A percentile compares a stretch with the other conserved stretches of the same genome.
Conservation (phyloP, 1,139 yeast genomes). For the Pichia sp. region DNA sequence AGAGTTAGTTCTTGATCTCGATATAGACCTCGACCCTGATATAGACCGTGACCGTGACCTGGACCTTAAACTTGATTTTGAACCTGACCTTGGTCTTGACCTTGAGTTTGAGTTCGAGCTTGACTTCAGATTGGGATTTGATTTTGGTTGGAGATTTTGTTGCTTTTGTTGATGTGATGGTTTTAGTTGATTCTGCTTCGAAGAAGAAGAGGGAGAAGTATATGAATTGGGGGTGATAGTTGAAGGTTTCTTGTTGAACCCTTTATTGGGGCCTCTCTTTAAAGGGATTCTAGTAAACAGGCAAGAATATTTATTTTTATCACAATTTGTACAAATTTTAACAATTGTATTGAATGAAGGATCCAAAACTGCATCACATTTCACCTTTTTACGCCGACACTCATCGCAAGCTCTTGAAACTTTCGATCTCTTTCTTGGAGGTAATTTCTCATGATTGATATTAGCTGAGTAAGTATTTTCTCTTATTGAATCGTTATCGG, state of each 20-base stretch:
- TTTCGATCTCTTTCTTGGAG: slow-evolving; percentile 47
- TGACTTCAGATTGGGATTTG: no score
- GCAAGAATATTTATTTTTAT: slow-evolving; percentile 47
- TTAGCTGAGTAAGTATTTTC: neutral
- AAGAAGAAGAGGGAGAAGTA: slow-evolving; percentile 21
- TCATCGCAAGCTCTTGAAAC: slow-evolving; percentile 65
- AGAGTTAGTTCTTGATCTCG: slow-evolving; percentile 7
- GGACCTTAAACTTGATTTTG: no score
- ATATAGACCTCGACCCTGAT: no score
- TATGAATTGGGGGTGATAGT: neutral
- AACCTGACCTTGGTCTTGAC: no score
- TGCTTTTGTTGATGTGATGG: no score
- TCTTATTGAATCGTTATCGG: slow-evolving; percentile 1
- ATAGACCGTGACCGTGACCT: no score
- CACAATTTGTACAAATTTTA: slow-evolving; percentile 50
- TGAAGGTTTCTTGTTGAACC: slow-evolving; percentile 39
- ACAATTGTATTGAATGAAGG: slow-evolving; percentile 37
- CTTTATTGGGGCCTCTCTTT: slow-evolving; percentile 74
- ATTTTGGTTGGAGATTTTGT: no score
- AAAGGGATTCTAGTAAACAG: slow-evolving; percentile 62
- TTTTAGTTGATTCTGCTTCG: slow-evolving; percentile 17
- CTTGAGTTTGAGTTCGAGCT: no score
- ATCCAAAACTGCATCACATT: slow-evolving; percentile 53
- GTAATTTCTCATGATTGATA: neutral
- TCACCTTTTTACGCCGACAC: slow-evolving; percentile 56